These are phyloP conservation scores for Narthecium ossifragum DNA, from an alignment of 106 monocot genomes.

Conservation along the genomic window DNA sequence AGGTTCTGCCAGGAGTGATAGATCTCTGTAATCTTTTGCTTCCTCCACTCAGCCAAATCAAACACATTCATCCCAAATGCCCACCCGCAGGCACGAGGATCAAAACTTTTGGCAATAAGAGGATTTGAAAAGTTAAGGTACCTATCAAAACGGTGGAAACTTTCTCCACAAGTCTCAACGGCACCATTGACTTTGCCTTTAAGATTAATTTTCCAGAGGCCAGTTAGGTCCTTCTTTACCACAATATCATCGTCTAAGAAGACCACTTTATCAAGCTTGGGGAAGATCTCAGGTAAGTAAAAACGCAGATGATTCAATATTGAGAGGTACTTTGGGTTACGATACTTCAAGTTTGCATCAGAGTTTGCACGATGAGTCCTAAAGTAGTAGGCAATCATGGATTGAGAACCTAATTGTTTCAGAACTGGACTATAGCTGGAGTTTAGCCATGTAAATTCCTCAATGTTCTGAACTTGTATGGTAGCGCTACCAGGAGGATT, in stretches of 20 bases:
- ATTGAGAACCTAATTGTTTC: conserved; percentile 31
- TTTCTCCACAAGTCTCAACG: conserved; percentile 45
- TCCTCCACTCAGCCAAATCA: conserved; percentile 36
- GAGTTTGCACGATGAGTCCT: conserved; percentile 14
- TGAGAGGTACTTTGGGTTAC: conserved; percentile 48
- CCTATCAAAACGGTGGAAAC: conserved; percentile 38
- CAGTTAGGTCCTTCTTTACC: conserved; percentile 35
- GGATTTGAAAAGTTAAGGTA: conserved; percentile 54
- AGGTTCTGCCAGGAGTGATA: conserved; percentile 43
- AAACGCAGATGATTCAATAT: conserved; percentile 48
- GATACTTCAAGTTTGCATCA: conserved; percentile 35
- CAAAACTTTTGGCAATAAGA: conserved; percentile 27
- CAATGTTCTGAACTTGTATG: conserved; percentile 33
- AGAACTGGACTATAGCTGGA: conserved; percentile 40
- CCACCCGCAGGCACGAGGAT: conserved; percentile 46
- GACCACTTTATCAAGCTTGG: conserved; percentile 29
- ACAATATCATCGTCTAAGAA: conserved; percentile 41
- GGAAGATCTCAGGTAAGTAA: conserved; percentile 39
- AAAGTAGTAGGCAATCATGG: conserved; percentile 41
- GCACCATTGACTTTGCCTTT: conserved; percentile 54
- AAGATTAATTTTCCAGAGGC: conserved; percentile 33
- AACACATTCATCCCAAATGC: conserved; percentile 55
- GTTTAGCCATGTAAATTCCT: conserved; percentile 46
- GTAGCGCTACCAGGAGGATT: conserved; percentile 31
- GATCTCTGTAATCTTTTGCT: conserved; percentile 32